Conservation (phyloP, 2,329 filamentous ascomycete genomes). For the Phyllosticta citrichinensis region DNA sequence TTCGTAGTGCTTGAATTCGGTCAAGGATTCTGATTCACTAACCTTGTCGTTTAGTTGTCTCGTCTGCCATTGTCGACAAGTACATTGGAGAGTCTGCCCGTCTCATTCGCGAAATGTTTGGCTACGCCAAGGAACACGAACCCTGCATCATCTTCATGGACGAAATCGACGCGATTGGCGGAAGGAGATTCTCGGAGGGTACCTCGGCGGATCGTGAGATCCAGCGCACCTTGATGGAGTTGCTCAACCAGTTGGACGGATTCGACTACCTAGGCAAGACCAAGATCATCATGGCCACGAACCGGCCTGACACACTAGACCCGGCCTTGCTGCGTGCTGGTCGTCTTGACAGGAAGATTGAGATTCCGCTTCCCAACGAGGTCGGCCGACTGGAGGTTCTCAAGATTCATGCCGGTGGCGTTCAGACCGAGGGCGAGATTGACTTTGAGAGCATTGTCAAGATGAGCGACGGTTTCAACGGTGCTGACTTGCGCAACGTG, state of each 20-base stretch:
- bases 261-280: constrained; percentile 99
- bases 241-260: constrained; percentile 95
- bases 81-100: constrained; percentile 98
- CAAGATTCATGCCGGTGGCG: constrained; percentile 87
- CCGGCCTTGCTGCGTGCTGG: constrained; percentile 86
- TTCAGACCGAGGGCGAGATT: constrained; percentile 85
- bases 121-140: constrained; percentile 98
- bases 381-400: constrained; percentile 92
- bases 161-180: constrained; percentile 98
- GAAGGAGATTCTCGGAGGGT: constrained; percentile 90
- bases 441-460: constrained; percentile 99
- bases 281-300: constrained; percentile 99
- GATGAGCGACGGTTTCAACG: constrained; percentile 98
- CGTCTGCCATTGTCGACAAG: constrained; percentile 98
- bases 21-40: constrained; percentile 16
- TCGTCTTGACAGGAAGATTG: constrained; percentile 92
- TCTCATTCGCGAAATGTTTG: constrained; percentile 98
- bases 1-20: constrained; percentile 28
- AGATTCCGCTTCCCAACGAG: constrained; percentile 94
- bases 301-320: constrained; percentile 91
- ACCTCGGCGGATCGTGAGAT: constrained; percentile 97
- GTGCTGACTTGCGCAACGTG: constrained; percentile 92
- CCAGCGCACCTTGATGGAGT: constrained; percentile 95
- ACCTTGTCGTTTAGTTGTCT: constrained; percentile 63
- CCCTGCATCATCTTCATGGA: constrained; percentile 99